Conservation (phyloP, 495 filamentous ascomycete species). For the Parachaetomium inaequale region DNA sequence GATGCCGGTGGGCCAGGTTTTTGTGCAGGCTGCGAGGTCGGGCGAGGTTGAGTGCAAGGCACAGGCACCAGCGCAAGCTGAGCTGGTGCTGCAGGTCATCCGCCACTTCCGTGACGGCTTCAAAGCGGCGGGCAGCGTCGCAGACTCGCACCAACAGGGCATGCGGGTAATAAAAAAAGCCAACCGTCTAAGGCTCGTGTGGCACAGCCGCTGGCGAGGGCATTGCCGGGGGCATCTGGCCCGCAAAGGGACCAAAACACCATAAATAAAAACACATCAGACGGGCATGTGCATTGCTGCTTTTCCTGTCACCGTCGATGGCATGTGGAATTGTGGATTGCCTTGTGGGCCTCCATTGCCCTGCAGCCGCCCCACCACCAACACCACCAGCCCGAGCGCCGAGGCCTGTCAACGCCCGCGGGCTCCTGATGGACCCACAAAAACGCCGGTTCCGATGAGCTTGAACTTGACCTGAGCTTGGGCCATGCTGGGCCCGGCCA, state of each 20-base stretch:
- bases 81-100: conserved; percentile 13
- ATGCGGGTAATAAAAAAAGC: not conserved
- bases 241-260: not conserved
- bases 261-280: not conserved
- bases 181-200: not conserved
- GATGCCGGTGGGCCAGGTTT: not conserved
- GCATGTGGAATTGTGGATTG: too few relatives aligned
- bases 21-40: not conserved
- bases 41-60: conserved; percentile 3
- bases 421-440: too few relatives aligned
- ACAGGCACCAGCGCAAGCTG: conserved; percentile 10
- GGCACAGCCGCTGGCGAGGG: conserved; percentile 7
- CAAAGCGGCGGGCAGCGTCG: not conserved
- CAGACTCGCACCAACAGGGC: not conserved
- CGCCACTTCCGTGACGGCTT: conserved; percentile 4
- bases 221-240: not conserved
- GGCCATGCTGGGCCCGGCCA: too few relatives aligned
- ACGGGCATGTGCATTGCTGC: conserved; percentile 3
- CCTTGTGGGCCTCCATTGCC: too few relatives aligned
- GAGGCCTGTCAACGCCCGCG: too few relatives aligned
- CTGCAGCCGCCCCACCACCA: too few relatives aligned
- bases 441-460: too few relatives aligned
- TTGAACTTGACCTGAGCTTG: too few relatives aligned
- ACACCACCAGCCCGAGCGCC: too few relatives aligned
- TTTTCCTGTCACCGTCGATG: too few relatives aligned